phyloP scores from a whole-genome alignment of 2,329 filamentous ascomycete species.

The Colletotrichum orbiculare region DNA sequence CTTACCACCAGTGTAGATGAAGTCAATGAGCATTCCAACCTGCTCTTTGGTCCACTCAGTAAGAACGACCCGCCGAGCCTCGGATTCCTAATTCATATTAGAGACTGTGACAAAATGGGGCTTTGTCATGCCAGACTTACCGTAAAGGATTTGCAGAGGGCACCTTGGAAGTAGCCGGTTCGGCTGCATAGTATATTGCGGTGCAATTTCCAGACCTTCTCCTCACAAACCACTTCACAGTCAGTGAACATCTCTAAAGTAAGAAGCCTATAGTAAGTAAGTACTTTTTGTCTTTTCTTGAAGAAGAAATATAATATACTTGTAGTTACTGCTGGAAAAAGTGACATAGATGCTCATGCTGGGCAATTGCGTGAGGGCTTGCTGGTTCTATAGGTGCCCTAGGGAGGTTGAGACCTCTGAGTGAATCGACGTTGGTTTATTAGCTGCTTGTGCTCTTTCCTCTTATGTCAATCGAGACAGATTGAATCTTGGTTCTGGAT shows the following conservation, averaged over 20 bases:
- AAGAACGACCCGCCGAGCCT: not conserved
- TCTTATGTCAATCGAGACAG: too few relatives aligned
- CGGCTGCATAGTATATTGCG: constrained; percentile 7
- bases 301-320: not conserved
- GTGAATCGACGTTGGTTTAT: too few relatives aligned
- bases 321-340: not conserved
- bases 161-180: constrained; percentile 1
- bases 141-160: not conserved
- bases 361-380: too few relatives aligned
- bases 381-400: too few relatives aligned
- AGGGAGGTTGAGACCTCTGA: too few relatives aligned
- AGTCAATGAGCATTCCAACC: constrained; percentile 11
- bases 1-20: constrained; percentile 18
- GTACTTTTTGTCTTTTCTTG: not conserved
- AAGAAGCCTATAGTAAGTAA: not conserved
- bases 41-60: constrained; percentile 11
- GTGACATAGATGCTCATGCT: too few relatives aligned
- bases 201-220: constrained; percentile 12
- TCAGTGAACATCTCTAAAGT: not conserved
- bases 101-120: not conserved
- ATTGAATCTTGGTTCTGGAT: too few relatives aligned
- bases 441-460: too few relatives aligned
- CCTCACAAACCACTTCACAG: constrained; percentile 5
- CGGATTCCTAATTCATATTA: constrained; percentile 5
- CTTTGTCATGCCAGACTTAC: not conserved